phyloP scores from a whole-genome alignment of 2,329 filamentous ascomycete genomes.

The Colletotrichum sublineola region DNA sequence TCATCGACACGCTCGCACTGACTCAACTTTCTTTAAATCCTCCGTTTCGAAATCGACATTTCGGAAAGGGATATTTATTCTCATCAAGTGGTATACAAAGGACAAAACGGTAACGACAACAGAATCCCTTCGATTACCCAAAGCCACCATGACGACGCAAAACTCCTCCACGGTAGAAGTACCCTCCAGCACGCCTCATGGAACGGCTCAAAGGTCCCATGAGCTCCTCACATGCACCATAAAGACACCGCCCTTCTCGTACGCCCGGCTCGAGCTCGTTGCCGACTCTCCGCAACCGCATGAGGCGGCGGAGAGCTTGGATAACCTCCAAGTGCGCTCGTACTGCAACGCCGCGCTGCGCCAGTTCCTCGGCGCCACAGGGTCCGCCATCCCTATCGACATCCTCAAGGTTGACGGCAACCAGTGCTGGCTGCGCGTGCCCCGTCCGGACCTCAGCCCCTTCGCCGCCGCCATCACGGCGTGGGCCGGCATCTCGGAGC shows the following conservation, averaged over 20 bases:
- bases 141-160: slow-evolving; percentile 34
- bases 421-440: slow-evolving; percentile 75
- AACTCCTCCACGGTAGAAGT: slow-evolving; percentile 9
- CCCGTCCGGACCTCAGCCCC: slow-evolving; percentile 69
- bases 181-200: slow-evolving; percentile 11
- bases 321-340: slow-evolving; percentile 72
- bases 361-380: slow-evolving; percentile 78
- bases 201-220: slow-evolving; percentile 53
- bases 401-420: slow-evolving; percentile 71
- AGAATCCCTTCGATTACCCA: not conserved
- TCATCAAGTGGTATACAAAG: not conserved
- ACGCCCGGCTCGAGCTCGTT: slow-evolving; percentile 67
- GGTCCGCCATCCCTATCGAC: slow-evolving; percentile 76
- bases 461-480: slow-evolving; percentile 76
- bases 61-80: not conserved
- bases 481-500: slow-evolving; percentile 66
- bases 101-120: not conserved
- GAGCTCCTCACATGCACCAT: slow-evolving; percentile 67
- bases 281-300: slow-evolving; percentile 43
- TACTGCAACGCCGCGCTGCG: slow-evolving; percentile 74
- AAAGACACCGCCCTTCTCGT: slow-evolving; percentile 66
- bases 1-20: not conserved
- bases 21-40: not conserved
- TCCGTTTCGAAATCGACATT: not conserved
- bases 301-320: slow-evolving; percentile 55